Base-by-base conservation (phyloP, 768 basidiomycete species). In the Kwoniella pini region DNA sequence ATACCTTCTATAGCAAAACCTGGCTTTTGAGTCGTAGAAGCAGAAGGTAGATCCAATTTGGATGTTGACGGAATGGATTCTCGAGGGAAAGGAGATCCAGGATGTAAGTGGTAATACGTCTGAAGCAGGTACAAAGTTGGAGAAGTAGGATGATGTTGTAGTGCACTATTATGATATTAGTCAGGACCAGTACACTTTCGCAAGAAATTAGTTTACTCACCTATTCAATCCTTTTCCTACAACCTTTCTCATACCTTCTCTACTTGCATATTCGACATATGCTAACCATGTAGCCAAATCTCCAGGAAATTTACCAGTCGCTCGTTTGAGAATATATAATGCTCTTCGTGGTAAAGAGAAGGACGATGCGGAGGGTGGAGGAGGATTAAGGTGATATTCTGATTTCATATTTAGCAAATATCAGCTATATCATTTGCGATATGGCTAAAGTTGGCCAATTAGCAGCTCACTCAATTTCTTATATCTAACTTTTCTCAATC, bases 271-370 rank as follows among this genome's bases (percentile, higher is more conserved):
- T 58, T 90, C 83, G 48, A 94, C 86, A 73, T 95, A 96, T 65
- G 93, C 88, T 48, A 89, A 80, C 93, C 93, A 97, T 9, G 94
- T 82, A 3, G 83, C 86, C 4, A 95, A 82, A 75, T 97, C 93
- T 10, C 84, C 84, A 69, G 90, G 91, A 84, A 97, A 96, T 71
- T 87, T 89, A 74, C 84, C 87, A 21, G 93, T 82, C 1, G 90
- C 93, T 19, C 93, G 85, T 77, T 95, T 91, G 67, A 95, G 91
- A 58, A 95, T 91, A 63, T 90, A 87, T 75, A 91, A 87, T 71
- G 91, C 88, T 67, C 92, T 79, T 62, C 88, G 84, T 27, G 90
- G 88, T 54, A 96, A 84, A 3, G 91, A 88, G 68, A 88, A 91
- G 78, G 90, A 88, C 7, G 90, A 92, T 56, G 91, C 81, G 13